phyloP scores from a whole-genome alignment of 2,329 filamentous ascomycete genomes.

The Lasiodiplodia sp. region DNA sequence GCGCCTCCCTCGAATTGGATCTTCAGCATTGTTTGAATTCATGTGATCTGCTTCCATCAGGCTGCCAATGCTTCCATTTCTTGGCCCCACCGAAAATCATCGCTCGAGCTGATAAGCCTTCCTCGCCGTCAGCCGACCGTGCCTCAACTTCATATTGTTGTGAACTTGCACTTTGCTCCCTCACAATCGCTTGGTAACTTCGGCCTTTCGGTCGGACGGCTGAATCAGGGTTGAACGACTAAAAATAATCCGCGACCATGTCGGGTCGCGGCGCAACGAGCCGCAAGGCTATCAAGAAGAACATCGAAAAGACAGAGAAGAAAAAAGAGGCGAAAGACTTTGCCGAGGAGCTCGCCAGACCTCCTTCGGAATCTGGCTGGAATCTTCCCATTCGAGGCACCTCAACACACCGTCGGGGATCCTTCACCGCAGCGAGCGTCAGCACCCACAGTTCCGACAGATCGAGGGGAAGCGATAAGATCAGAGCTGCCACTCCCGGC shows the following conservation, averaged over 20 bases:
- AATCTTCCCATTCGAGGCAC: conserved; percentile 15
- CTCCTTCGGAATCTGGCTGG: conserved; percentile 25
- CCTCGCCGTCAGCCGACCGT: conserved; percentile 2
- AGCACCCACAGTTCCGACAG: conserved; percentile 39
- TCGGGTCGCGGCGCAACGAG: conserved; percentile 49
- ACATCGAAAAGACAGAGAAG: conserved; percentile 50
- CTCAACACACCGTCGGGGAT: conserved; percentile 7
- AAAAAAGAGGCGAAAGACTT: conserved; percentile 43
- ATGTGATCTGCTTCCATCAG: conserved; percentile 14
- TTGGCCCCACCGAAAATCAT: conserved; percentile 17
- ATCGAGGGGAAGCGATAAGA: conserved; percentile 24
- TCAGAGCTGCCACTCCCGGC: conserved; percentile 12
- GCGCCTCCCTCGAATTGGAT: not conserved
- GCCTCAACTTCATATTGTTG: not conserved
- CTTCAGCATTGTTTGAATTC: not conserved
- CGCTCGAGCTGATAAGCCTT: conserved; percentile 9
- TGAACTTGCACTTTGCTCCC: not conserved
- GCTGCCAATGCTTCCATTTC: conserved; percentile 14
- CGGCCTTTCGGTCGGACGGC: not conserved
- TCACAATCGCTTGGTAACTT: not conserved
- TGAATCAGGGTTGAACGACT: not conserved
- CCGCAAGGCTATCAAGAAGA: conserved; percentile 49
- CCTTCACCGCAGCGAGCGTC: conserved; percentile 30
- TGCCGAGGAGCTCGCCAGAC: conserved; percentile 33
- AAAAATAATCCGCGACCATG: conserved; percentile 37